Conservation (phyloP, 1,284 basidiomycete genomes). For the Sanghuangporus weigelae region DNA sequence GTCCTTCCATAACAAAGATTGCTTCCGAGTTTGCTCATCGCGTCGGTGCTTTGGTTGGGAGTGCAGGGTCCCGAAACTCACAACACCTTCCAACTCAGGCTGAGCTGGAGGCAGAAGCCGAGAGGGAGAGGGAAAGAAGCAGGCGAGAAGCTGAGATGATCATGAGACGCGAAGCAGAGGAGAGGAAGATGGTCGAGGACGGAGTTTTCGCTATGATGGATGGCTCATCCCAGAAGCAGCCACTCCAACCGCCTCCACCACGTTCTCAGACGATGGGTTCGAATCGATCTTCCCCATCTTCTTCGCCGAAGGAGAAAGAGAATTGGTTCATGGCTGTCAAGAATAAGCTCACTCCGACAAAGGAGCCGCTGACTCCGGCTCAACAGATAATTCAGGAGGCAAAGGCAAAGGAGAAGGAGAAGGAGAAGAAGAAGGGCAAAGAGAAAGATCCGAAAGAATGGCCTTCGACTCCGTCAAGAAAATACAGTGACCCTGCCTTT, state of each 20-base stretch:
- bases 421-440: constrained; percentile 38
- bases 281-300: constrained; percentile 54
- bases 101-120: constrained; percentile 73
- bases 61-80: constrained; percentile 34
- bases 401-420: constrained; percentile 61
- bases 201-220: constrained; percentile 69
- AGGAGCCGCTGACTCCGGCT: constrained; percentile 70
- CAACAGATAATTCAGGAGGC: constrained; percentile 72
- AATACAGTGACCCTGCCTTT: constrained; percentile 50
- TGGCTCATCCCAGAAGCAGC: constrained; percentile 23
- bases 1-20: constrained; percentile 63
- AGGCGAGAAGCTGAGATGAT: constrained; percentile 72
- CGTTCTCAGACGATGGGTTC: constrained; percentile 47
- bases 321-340: constrained; percentile 70
- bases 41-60: constrained; percentile 57
- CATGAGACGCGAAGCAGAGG: constrained; percentile 61
- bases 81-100: constrained; percentile 55
- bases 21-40: constrained; percentile 67
- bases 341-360: constrained; percentile 69
- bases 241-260: constrained; percentile 44
- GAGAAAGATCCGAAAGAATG: constrained; percentile 44
- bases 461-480: constrained; percentile 46
- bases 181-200: constrained; percentile 62
- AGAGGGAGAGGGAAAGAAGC: constrained; percentile 65
- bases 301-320: constrained; percentile 52